Conservation (phyloP, 148 eudicot species). For the Rhododendron griersonianum region DNA sequence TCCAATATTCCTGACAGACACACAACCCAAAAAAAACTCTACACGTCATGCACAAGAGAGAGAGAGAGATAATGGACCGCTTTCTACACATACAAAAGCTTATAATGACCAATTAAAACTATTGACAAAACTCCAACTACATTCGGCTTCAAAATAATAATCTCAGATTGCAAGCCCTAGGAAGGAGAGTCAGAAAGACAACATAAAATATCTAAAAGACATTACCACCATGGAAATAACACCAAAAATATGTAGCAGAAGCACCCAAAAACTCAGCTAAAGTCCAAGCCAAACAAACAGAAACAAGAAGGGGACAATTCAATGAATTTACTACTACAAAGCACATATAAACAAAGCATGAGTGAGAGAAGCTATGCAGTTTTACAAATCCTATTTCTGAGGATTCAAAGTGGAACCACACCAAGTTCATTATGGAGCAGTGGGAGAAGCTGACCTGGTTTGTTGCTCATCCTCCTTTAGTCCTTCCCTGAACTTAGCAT, state of each 20-base stretch:
- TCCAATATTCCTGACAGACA: background rate
- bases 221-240: background rate
- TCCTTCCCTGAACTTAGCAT: conserved; percentile 12
- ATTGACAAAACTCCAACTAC: background rate
- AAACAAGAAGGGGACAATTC: background rate
- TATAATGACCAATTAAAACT: background rate
- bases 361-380: background rate
- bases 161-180: background rate
- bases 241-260: background rate
- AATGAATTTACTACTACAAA: background rate
- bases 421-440: background rate
- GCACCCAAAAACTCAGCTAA: background rate
- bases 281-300: background rate
- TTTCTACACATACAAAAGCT: background rate
- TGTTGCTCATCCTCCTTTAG: conserved; percentile 6
- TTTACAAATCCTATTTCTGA: background rate
- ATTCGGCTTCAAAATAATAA: background rate
- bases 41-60: background rate
- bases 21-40: background rate
- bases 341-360: background rate
- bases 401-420: background rate
- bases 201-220: background rate
- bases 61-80: background rate
- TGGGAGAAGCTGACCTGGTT: conserved; percentile 9
- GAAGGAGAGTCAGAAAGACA: background rate